Base-by-base conservation (phyloP, 495 filamentous ascomycete genomes). In the Baudoinia panamericana region DNA sequence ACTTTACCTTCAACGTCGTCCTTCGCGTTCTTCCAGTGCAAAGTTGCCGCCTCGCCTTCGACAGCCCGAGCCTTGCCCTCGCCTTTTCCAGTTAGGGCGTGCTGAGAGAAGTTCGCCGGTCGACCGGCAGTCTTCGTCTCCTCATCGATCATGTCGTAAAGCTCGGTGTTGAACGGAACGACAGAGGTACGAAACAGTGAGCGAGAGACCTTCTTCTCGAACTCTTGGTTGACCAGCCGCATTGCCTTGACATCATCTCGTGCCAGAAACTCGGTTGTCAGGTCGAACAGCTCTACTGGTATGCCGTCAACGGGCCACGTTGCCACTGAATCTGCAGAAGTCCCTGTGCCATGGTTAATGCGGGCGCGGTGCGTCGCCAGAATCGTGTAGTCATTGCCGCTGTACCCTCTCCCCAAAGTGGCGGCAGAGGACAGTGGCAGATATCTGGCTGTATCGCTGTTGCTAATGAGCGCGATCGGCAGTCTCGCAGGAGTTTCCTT, bases 181-280 rank as follows among this genome's bases (percentile, higher is more conserved):
- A 76, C 71, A 6, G 69, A 59, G 5, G 64, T 63, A 26, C 55
- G 48, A 47, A 75, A 73, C 8, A 70, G 54, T 4, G 51, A 41
- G 15, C 56, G 47, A 1, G 69, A 68, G 0, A 72, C 57, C 35
- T 66, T 65, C 4, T 39, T 36, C 37, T 73, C 68, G 40, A 73
- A 72, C 39, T 75, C 71, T 13, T 48, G 50, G 48, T 60, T 66
- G 1, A 73, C 71, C 17, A 75, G 52, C 4, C 73, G 68, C 63
- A 76, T 61, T 4, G 46, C 52, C 45, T 67, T 56, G 13, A 71
- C 46, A 32, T 64, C 62, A 10, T 66, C 58, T 10, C 67, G 70
- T 5, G 68, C 53, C 2, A 76, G 56, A 44, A 65, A 52, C 1
- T 32, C 25, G 5, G 61, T 57, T 16, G 76, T 69, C 15, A 56